A percentile compares a stretch with the other conserved stretches of the same genome.
Conservation (phyloP, 345 rosid genomes). For the Geranium brycei region DNA sequence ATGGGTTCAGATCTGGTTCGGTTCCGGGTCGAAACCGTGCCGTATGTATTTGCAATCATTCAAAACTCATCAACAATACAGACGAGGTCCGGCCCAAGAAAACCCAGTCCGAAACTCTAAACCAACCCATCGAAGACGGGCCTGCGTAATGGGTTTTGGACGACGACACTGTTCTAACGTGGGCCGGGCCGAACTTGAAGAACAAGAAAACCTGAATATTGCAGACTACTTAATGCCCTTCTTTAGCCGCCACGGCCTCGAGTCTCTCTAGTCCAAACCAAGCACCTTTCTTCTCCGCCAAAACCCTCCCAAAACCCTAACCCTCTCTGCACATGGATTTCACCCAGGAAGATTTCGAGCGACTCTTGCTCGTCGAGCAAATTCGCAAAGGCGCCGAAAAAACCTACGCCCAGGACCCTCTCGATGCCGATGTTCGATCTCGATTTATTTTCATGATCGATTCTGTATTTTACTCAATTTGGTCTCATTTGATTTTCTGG, state of each 20-base stretch:
- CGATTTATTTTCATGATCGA: neutral
- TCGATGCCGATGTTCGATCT: slow-evolving; percentile 41
- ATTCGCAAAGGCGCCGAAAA: slow-evolving; percentile 42
- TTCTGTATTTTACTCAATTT: neutral
- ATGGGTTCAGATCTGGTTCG: too few species aligned
- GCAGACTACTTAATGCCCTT: too few species aligned
- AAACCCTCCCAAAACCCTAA: neutral
- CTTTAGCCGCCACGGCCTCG: neutral
- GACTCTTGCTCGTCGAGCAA: slow-evolving; percentile 40
- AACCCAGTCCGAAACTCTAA: too few species aligned
- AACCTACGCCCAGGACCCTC: slow-evolving; percentile 43
- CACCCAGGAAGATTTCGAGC: slow-evolving; percentile 35
- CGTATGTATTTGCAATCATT: too few species aligned
- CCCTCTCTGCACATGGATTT: neutral
- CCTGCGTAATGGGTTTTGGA: too few species aligned
- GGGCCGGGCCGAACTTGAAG: too few species aligned
- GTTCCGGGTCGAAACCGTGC: too few species aligned
- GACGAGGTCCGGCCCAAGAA: too few species aligned
- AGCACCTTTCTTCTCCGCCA: neutral
- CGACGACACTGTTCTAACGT: too few species aligned
- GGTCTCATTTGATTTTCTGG: neutral
- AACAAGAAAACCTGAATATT: too few species aligned
- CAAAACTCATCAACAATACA: too few species aligned
- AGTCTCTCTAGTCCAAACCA: neutral
- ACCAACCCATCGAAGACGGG: too few species aligned